Evolutionary conservation across 2,329 filamentous ascomycete genomes (phyloP), one percentile per base, ranked within the genome.

Genomic region (Aspergillus terreus): DNA sequence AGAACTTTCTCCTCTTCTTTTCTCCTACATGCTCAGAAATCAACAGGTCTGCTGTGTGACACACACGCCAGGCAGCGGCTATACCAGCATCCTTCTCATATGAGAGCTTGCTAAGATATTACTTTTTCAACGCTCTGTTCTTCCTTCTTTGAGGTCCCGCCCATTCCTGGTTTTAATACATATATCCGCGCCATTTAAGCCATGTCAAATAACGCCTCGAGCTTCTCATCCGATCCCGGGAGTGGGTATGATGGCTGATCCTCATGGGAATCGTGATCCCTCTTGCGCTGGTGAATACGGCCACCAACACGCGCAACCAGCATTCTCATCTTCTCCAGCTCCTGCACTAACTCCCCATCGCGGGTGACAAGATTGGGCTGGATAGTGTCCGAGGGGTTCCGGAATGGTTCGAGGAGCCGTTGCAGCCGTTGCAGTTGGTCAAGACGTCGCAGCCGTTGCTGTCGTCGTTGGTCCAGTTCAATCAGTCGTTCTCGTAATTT

Each of bases 311-410:
- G 67, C 25, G 74, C 74, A 46, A 76, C 64, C 44, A 78, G 63
- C 62, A 76, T 75, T 48, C 74, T 68, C 67, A 76, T 79, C 60
- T 73, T 76, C 45, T 74, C 72, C 51, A 82, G 52, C 59, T 82
- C 79, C 14, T 70, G 66, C 11, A 70, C 69, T 46, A 83, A 64
- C 51, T 78, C 76, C 10, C 76, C 75, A 58, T 82, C 78, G 46
- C 71, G 71, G 32, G 76, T 78, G 30, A 79, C 72, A 21, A 83
- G 66, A 55, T 82, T 82, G 2, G 79, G 78, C 57, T 82, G 80
- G 38, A 82, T 73, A 46, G 74, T 77, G 36, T 72, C 65, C 53
- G 74, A 73, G 0, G 80, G 76, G 23, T 77, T 66, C 27, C 72
- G 63, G 49, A 81, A 80, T 1, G 79, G 78, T 51, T 75, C 71